phyloP scores from a whole-genome alignment of 768 basidiomycete species.

The Suillus subalutaceus region DNA sequence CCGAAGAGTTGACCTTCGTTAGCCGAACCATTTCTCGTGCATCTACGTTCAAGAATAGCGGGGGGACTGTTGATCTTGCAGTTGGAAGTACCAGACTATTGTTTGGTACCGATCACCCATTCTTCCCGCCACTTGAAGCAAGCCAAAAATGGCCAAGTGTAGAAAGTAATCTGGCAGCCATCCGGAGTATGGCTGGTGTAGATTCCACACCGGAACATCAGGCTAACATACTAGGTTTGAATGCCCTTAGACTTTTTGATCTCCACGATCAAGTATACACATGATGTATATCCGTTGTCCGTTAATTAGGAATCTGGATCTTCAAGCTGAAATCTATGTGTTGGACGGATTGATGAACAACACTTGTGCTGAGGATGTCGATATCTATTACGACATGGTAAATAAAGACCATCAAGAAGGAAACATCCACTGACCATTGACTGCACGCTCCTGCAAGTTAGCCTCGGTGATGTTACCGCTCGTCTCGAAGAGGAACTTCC shows the following conservation, averaged over 20 bases:
- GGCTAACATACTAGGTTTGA: slow-evolving; percentile 67
- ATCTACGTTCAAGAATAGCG: slow-evolving; percentile 42
- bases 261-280: slow-evolving; percentile 33
- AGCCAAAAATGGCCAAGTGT: slow-evolving; percentile 83
- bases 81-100: slow-evolving; percentile 63
- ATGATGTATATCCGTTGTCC: slow-evolving; percentile 5
- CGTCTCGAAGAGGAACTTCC: slow-evolving; percentile 89
- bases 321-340: slow-evolving; percentile 98
- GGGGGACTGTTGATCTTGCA: slow-evolving; percentile 33
- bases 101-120: slow-evolving; percentile 90
- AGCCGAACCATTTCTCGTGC: slow-evolving; percentile 71
- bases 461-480: slow-evolving; percentile 93
- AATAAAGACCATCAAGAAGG: background rate
- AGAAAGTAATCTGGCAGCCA: slow-evolving; percentile 82
- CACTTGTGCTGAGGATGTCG: slow-evolving; percentile 92
- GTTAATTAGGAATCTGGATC: slow-evolving; percentile 69
- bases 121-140: slow-evolving; percentile 79
- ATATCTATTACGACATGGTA: slow-evolving; percentile 60
- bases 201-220: slow-evolving; percentile 61
- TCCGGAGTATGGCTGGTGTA: slow-evolving; percentile 52
- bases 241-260: slow-evolving; percentile 74
- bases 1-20: slow-evolving; percentile 82
- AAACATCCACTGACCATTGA: slow-evolving; percentile 64
- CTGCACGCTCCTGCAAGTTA: slow-evolving; percentile 79
- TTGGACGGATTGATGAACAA: slow-evolving; percentile 87